A percentile compares a stretch with the other conserved stretches of the same genome.
Evolutionary conservation across 768 basidiomycete species (phyloP).

Genomic region (Mycena floridula): DNA sequence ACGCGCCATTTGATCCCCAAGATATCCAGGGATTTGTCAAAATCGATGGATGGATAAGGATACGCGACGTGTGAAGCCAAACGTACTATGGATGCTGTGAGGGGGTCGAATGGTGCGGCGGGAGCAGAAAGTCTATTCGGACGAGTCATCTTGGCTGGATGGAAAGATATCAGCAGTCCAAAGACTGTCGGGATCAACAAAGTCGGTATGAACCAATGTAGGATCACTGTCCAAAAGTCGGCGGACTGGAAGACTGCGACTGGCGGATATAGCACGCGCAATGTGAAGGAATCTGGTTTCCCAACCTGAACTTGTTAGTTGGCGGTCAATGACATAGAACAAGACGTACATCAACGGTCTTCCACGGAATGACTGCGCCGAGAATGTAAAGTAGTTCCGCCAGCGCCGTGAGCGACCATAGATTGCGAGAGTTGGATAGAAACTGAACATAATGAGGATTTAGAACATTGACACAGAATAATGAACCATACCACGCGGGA

Average conservation of each 20-base stretch:
- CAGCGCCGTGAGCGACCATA: conserved; percentile 49
- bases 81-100: conserved; percentile 59
- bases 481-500: no score
- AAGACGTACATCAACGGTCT: conserved; percentile 31
- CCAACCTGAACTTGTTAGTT: not conserved
- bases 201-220: conserved; percentile 61
- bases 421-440: conserved; percentile 60
- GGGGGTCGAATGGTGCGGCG: conserved; percentile 40
- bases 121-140: conserved; percentile 15
- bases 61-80: conserved; percentile 58
- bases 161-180: conserved; percentile 61
- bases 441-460: no score
- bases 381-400: conserved; percentile 52
- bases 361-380: conserved; percentile 49
- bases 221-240: conserved; percentile 46
- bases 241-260: conserved; percentile 33
- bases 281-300: conserved; percentile 22
- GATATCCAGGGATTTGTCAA: conserved; percentile 34
- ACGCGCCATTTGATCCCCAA: conserved; percentile 52
- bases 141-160: conserved; percentile 24
- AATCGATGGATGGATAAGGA: conserved; percentile 32
- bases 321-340: not conserved
- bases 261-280: conserved; percentile 37
- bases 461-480: no score
- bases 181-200: conserved; percentile 51